These are phyloP conservation scores for Apophysomyces ossiformis DNA, from an alignment of 371 early-diverging fungal species.

Conservation along the genomic window DNA sequence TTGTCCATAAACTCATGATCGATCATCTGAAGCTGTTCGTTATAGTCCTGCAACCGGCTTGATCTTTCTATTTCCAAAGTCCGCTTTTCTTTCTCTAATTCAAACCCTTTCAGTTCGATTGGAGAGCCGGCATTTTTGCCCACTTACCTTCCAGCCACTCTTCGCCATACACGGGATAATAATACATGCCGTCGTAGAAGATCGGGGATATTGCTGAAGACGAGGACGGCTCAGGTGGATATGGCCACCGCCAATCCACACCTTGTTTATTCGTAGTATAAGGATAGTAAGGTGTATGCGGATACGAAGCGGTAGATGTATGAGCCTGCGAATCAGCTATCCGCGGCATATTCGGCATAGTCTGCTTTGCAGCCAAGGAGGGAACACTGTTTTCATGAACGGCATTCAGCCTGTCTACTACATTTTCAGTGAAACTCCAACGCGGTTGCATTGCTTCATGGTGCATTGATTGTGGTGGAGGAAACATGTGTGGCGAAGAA, in stretches of 20 bases:
- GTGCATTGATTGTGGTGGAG: not conserved
- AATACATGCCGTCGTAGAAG: constrained; percentile 5
- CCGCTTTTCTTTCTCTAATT: constrained; percentile 11
- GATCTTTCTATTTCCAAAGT: not conserved
- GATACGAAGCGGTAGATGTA: not conserved
- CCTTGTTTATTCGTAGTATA: not conserved
- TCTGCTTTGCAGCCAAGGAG: not conserved
- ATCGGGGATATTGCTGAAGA: constrained; percentile 2
- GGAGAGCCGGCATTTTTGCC: not conserved
- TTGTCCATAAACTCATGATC: constrained; percentile 22
- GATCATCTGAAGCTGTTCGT: constrained; percentile 17
- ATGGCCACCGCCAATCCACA: not conserved
- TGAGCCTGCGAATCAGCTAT: not conserved
- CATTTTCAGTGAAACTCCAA: not conserved
- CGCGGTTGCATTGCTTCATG: not conserved
- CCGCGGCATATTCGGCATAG: not conserved
- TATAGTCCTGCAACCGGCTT: constrained; percentile 8
- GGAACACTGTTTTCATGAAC: not conserved
- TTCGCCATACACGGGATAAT: constrained; percentile 4
- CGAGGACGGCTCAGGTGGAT: not conserved
- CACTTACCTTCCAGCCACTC: constrained; percentile 1
- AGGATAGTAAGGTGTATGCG: constrained; percentile 6
- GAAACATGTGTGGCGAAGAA: not conserved
- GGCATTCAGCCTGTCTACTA: not conserved
- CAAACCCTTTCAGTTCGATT: not conserved